Conservation (phyloP, 176 grass and related monocot genomes). For the Oryza nivara region DNA sequence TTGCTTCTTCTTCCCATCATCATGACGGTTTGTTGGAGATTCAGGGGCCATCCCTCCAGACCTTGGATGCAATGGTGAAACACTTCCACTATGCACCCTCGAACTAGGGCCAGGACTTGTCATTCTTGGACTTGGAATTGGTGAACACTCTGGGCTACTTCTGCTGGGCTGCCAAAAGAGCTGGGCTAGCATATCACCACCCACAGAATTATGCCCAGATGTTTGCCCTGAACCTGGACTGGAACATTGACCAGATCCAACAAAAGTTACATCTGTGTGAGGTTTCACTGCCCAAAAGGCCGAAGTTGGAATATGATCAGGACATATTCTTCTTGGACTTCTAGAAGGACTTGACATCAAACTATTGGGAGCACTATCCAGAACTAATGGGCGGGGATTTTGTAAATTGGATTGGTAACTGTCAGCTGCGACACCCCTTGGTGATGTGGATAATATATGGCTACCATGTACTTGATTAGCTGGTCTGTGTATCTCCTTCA, state of each 20-base stretch:
- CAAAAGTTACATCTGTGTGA: conserved; percentile 76
- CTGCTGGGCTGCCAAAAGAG: conserved; percentile 85
- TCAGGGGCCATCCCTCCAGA: conserved; percentile 89
- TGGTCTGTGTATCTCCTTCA: conserved; percentile 60
- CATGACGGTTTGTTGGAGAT: conserved; percentile 70
- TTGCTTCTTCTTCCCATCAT: conserved; percentile 87
- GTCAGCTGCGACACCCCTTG: conserved; percentile 53
- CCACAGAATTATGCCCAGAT: conserved; percentile 95
- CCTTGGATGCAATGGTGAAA: conserved; percentile 91
- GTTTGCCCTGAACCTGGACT: conserved; percentile 99
- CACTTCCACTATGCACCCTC: conserved; percentile 91
- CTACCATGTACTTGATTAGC: conserved; percentile 49
- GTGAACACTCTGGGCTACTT: conserved; percentile 91
- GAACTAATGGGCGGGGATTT: conserved; percentile 55
- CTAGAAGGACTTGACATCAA: conserved; percentile 93
- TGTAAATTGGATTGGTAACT: conserved; percentile 66
- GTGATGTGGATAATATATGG: conserved; percentile 64
- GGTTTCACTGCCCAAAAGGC: conserved; percentile 84
- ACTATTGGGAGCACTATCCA: conserved; percentile 94
- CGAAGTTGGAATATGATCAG: conserved; percentile 83
- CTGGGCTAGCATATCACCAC: conserved; percentile 89
- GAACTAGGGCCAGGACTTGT: conserved; percentile 90
- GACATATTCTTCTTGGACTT: conserved; percentile 79
- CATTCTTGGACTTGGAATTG: conserved; percentile 96
- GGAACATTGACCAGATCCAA: conserved; percentile 96